Evolutionary conservation across 2,329 filamentous ascomycete species (phyloP).

Genomic region (Fusarium multiceps): DNA sequence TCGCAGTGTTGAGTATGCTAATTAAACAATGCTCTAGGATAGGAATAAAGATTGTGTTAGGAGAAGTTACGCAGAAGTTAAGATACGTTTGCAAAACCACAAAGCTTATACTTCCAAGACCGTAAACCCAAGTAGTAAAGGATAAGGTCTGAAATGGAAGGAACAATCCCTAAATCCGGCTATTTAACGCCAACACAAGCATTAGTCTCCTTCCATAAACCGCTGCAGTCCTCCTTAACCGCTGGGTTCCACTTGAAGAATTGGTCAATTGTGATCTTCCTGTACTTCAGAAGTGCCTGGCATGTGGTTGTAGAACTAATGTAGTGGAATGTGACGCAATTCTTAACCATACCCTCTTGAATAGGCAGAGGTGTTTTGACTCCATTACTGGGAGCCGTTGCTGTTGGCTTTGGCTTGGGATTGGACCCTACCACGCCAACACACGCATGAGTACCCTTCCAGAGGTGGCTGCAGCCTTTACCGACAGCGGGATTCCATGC

Average conservation of each 20-base stretch:
- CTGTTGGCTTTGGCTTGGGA: neutral
- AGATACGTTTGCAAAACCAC: neutral
- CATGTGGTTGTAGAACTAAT: neutral
- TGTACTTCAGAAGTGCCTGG: neutral
- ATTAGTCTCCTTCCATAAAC: neutral
- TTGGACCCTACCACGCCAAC: neutral
- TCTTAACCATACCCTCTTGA: neutral
- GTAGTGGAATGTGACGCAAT: neutral
- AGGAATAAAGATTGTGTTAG: too few relatives aligned
- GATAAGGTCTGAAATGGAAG: neutral
- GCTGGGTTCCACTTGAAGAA: neutral
- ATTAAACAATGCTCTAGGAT: too few relatives aligned
- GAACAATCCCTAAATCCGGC: neutral
- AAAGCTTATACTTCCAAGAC: neutral
- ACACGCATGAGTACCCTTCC: neutral
- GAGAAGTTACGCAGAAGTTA: too few relatives aligned
- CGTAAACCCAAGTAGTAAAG: neutral
- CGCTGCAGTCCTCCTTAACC: neutral
- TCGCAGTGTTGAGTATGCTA: too few relatives aligned
- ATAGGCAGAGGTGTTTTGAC: neutral
- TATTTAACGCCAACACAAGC: neutral
- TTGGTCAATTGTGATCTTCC: constrained; percentile 3
- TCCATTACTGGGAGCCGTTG: neutral
- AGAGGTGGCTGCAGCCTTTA: neutral
- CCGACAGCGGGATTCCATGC: constrained; percentile 1